Percentiles rank a stretch among this genome's conserved stretches.
Conservation (phyloP, 768 basidiomycete species). For the Leccinum pellstonianum region DNA sequence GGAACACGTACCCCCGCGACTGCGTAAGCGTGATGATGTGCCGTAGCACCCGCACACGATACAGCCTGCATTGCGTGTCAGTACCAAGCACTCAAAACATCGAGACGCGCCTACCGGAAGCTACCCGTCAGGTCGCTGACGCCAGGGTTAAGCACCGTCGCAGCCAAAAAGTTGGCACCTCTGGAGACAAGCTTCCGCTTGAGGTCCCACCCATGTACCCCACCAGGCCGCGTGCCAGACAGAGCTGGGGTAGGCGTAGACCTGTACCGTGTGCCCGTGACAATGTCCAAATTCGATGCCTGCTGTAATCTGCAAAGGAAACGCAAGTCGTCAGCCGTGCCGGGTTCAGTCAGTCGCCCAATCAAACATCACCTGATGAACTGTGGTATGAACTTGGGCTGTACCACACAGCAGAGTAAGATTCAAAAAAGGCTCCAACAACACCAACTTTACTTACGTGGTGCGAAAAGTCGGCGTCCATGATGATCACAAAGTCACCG, state of each 20-base stretch:
- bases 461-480: conserved; percentile 97
- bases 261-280: conserved; percentile 89
- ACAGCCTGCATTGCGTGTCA: conserved; percentile 49
- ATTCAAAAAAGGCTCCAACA: background rate
- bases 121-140: conserved; percentile 91
- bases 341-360: background rate
- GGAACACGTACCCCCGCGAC: conserved; percentile 92
- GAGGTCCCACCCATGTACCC: conserved; percentile 91
- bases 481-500: conserved; percentile 93
- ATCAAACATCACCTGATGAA: conserved; percentile 65
- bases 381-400: conserved; percentile 96
- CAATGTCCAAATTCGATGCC: conserved; percentile 86
- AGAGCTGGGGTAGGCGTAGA: conserved; percentile 55
- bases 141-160: conserved; percentile 78
- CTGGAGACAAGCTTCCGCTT: conserved; percentile 85
- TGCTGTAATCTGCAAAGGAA: conserved; percentile 63
- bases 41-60: conserved; percentile 70
- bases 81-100: background rate
- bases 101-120: conserved; percentile 61
- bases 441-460: conserved; percentile 54
- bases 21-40: conserved; percentile 83
- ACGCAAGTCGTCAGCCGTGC: conserved; percentile 1
- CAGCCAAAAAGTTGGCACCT: conserved; percentile 89
- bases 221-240: conserved; percentile 68
- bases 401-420: conserved; percentile 2